phyloP scores from a whole-genome alignment of 2,329 filamentous ascomycete species.

The Teratosphaeria pseudoeucalypti region DNA sequence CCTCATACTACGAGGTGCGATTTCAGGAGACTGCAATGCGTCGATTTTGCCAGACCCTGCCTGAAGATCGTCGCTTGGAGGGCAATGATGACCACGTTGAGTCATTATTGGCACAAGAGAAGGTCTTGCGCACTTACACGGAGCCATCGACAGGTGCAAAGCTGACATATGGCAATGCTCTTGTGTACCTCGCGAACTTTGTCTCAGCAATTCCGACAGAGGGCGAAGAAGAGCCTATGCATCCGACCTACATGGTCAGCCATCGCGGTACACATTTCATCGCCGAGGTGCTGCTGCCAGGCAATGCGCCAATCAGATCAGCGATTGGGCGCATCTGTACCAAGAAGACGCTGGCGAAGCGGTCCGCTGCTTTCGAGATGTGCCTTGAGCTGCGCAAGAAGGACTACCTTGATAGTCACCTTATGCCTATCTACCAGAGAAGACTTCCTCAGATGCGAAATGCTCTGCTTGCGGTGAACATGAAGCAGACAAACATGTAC shows the following conservation, averaged over 20 bases:
- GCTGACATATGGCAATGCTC: constrained; percentile 65
- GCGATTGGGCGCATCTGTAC: constrained; percentile 52
- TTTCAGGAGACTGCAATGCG: constrained; percentile 53
- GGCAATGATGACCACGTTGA: constrained; percentile 50
- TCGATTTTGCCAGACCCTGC: constrained; percentile 64
- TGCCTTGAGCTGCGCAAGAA: constrained; percentile 59
- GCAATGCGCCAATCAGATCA: constrained; percentile 59
- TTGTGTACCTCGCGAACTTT: constrained; percentile 63
- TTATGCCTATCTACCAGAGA: constrained; percentile 64
- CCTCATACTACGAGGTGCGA: constrained; percentile 49
- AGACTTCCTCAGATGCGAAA: constrained; percentile 75
- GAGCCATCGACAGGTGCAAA: constrained; percentile 62
- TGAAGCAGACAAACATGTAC: constrained; percentile 65
- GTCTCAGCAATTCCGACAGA: constrained; percentile 55
- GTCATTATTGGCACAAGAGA: constrained; percentile 44
- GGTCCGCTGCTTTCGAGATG: constrained; percentile 76
- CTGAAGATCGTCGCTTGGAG: constrained; percentile 60
- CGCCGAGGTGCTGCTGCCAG: constrained; percentile 71
- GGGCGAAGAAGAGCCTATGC: constrained; percentile 33
- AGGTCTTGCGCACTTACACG: constrained; percentile 41
- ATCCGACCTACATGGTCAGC: constrained; percentile 53
- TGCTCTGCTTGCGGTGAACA: constrained; percentile 68
- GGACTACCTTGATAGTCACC: constrained; percentile 59
- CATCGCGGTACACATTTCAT: constrained; percentile 50
- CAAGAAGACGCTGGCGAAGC: constrained; percentile 71